Evolutionary conservation across 2,329 filamentous ascomycete species (phyloP).

Genomic region (Cercospora brassicicola): DNA sequence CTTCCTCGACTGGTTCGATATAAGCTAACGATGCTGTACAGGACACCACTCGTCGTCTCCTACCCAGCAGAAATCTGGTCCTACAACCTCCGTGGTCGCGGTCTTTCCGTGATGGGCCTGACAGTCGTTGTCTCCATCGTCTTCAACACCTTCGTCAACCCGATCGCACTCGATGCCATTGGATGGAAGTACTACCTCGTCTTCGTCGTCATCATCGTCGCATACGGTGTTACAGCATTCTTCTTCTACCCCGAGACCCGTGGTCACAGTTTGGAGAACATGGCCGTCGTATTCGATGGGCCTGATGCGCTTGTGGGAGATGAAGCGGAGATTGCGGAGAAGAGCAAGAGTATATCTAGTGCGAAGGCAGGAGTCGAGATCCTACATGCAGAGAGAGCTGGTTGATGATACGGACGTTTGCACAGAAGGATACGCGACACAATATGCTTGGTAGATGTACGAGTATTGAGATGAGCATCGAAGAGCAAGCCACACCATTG

Average conservation of each 20-base stretch:
- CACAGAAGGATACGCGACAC: background rate
- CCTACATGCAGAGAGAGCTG: conserved; percentile 12
- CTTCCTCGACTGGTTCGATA: background rate
- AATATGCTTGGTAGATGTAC: too few relatives aligned
- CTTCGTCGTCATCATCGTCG: conserved; percentile 40
- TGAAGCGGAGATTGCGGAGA: conserved; percentile 18
- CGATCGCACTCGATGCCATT: conserved; percentile 43
- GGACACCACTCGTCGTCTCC: conserved; percentile 36
- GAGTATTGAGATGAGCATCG: background rate
- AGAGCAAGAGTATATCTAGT: conserved; percentile 18
- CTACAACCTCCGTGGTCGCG: conserved; percentile 34
- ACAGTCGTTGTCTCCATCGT: conserved; percentile 26
- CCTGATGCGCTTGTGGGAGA: conserved; percentile 17
- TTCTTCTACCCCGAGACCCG: conserved; percentile 22
- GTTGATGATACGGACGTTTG: background rate
- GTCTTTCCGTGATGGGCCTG: conserved; percentile 29
- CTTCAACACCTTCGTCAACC: conserved; percentile 46
- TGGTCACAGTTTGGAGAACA: conserved; percentile 44
- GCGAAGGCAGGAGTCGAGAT: conserved; percentile 18
- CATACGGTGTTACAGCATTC: conserved; percentile 28
- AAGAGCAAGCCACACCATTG: background rate
- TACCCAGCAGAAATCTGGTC: conserved; percentile 42
- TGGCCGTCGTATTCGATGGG: conserved; percentile 46
- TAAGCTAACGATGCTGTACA: conserved; percentile 12
- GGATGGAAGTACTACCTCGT: conserved; percentile 50